Conservation (phyloP, 441 rosid genomes). For the Rhodomyrtus psidioides region DNA sequence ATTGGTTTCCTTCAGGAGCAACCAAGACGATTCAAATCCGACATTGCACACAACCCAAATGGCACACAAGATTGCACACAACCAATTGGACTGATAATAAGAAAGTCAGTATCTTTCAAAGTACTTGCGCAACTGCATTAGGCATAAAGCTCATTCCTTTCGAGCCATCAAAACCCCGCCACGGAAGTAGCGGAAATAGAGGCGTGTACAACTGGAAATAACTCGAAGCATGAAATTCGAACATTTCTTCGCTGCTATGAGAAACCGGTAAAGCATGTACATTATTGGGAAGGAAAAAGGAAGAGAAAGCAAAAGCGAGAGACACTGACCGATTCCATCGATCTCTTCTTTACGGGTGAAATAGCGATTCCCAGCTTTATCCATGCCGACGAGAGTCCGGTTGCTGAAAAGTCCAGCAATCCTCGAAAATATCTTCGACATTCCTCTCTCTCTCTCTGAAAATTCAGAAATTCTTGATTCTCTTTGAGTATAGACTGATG, state of each 20-base stretch:
- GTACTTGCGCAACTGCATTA: not conserved
- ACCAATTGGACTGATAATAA: not conserved
- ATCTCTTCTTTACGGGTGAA: slow-evolving; percentile 71
- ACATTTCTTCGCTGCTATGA: not conserved
- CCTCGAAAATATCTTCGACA: slow-evolving; percentile 72
- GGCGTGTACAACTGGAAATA: not conserved
- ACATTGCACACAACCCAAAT: not conserved
- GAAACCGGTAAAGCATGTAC: not conserved
- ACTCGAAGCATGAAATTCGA: not conserved
- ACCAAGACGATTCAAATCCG: not conserved
- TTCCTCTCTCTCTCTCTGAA: slow-evolving; percentile 1
- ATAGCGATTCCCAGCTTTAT: slow-evolving; percentile 79
- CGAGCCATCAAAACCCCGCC: not conserved
- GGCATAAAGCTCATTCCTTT: not conserved
- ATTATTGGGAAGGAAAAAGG: not conserved
- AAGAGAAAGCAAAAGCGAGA: slow-evolving; percentile 3
- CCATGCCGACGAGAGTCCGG: slow-evolving; percentile 48
- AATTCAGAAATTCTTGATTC: not conserved
- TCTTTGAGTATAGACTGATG: not conserved
- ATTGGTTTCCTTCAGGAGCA: not conserved
- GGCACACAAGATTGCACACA: not conserved
- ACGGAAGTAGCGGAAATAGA: not conserved
- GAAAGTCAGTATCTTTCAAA: not conserved
- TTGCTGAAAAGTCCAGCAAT: slow-evolving; percentile 54
- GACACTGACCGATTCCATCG: slow-evolving; percentile 69